These are phyloP conservation scores for Euclidium syriacum DNA, from an alignment of 345 rosid genomes.

Conservation along the genomic window DNA sequence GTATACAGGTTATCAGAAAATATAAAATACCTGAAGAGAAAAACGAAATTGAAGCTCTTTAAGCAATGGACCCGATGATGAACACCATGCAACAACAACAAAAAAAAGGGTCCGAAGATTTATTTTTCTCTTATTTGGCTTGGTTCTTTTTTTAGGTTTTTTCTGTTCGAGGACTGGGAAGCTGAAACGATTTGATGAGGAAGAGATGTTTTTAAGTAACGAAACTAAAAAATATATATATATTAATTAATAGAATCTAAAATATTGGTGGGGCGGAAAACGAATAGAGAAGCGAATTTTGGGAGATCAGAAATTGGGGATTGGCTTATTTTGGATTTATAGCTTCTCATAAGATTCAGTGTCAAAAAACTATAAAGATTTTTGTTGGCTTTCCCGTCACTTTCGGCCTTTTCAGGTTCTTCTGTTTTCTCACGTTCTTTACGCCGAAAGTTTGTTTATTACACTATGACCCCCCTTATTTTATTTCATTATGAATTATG, in stretches of 20 bases:
- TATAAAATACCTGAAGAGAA: slow-evolving; percentile 29
- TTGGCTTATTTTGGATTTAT: slow-evolving; percentile 22
- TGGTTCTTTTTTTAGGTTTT: slow-evolving; percentile 3
- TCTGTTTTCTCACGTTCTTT: slow-evolving; percentile 16
- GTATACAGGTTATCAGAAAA: background rate
- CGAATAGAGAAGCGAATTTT: slow-evolving; percentile 19
- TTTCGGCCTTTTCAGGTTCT: slow-evolving; percentile 30
- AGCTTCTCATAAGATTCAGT: slow-evolving; percentile 12
- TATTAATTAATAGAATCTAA: slow-evolving; percentile 21
- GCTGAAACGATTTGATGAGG: slow-evolving; percentile 25
- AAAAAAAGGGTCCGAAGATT: background rate
- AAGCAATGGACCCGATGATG: slow-evolving; percentile 24
- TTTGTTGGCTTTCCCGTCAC: slow-evolving; percentile 36
- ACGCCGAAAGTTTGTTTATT: background rate
- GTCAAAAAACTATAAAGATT: too few species aligned
- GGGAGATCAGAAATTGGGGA: slow-evolving; percentile 8
- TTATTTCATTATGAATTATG: background rate
- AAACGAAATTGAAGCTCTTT: slow-evolving; percentile 18
- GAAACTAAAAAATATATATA: background rate
- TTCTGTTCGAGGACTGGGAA: slow-evolving; percentile 19
- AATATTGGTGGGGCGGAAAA: slow-evolving; percentile 8
- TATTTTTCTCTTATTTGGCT: background rate
- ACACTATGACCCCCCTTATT: background rate
- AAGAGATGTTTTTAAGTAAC: slow-evolving; percentile 17
- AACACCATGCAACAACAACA: slow-evolving; percentile 15